phyloP scores from a whole-genome alignment of 306 rosid species.

The Carpinus fangiana region DNA sequence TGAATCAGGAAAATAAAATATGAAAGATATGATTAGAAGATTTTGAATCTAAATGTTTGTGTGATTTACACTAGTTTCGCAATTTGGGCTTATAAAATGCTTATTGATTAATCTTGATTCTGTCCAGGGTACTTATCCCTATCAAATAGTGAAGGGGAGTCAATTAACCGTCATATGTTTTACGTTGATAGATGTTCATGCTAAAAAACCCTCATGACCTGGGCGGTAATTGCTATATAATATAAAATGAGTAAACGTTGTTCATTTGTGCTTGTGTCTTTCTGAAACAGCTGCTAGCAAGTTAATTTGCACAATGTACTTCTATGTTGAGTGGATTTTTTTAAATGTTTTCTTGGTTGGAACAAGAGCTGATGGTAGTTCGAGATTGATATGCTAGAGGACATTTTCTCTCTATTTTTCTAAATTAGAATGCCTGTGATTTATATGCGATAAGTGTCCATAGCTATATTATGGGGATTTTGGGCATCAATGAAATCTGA shows the following conservation, averaged over 20 bases:
- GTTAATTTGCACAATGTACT: neutral
- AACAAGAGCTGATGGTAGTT: neutral
- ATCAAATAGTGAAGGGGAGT: neutral
- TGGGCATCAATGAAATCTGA: conserved; percentile 14
- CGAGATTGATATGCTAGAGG: neutral
- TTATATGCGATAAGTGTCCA: conserved; percentile 1
- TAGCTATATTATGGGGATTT: conserved; percentile 12
- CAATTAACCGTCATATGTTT: neutral
- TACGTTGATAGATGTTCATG: neutral
- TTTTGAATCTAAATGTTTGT: no score
- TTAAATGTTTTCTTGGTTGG: neutral
- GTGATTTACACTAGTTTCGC: neutral
- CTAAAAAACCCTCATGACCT: neutral
- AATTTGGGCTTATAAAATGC: neutral
- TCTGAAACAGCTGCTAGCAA: no score
- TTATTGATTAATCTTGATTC: neutral
- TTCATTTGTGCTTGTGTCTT: no score
- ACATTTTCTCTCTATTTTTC: conserved; percentile 5
- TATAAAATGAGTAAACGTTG: no score
- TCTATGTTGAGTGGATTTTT: no score
- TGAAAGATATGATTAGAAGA: neutral
- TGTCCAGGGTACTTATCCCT: neutral
- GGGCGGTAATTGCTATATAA: neutral
- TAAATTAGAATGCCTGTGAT: conserved; percentile 28
- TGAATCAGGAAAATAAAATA: neutral